Evolutionary conservation across 192 early-diverging fungal genomes (phyloP).

Genomic region (Linnemannia zychae): DNA sequence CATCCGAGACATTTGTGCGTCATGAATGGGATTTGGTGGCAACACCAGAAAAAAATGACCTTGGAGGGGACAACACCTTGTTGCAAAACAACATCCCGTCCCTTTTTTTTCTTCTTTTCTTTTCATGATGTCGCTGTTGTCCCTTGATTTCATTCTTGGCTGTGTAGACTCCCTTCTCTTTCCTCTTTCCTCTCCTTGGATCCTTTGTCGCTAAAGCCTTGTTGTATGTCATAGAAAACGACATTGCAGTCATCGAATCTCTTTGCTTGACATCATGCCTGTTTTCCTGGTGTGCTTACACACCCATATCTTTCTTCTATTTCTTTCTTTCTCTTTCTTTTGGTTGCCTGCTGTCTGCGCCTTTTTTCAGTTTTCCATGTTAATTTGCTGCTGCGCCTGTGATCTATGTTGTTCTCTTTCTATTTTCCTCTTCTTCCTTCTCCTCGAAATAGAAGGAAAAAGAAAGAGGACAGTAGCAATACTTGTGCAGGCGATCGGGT

Average conservation of each 20-base stretch:
- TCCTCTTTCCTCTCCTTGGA: neutral
- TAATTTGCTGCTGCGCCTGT: neutral
- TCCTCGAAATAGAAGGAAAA: too few relatives aligned
- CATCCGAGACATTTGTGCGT: constrained; percentile 11
- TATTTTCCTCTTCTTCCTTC: neutral
- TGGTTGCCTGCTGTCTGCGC: neutral
- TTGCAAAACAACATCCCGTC: neutral
- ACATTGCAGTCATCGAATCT: neutral
- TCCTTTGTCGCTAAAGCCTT: too few relatives aligned
- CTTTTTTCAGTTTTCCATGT: neutral
- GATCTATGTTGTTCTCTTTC: neutral
- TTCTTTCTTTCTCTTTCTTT: neutral
- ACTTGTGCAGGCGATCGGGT: neutral
- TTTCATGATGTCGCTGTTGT: neutral
- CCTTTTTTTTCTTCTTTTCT: neutral
- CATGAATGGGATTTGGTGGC: constrained; percentile 1
- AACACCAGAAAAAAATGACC: neutral
- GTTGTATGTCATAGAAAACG: neutral
- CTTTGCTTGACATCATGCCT: neutral
- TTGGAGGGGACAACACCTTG: too few relatives aligned
- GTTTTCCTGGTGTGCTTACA: neutral
- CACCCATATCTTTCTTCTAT: neutral
- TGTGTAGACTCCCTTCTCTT: neutral
- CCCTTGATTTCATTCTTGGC: neutral
- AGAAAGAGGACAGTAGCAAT: neutral